These are phyloP conservation scores for Cyclocybe aegerita DNA, from an alignment of 768 basidiomycete species.

Conservation along the genomic window DNA sequence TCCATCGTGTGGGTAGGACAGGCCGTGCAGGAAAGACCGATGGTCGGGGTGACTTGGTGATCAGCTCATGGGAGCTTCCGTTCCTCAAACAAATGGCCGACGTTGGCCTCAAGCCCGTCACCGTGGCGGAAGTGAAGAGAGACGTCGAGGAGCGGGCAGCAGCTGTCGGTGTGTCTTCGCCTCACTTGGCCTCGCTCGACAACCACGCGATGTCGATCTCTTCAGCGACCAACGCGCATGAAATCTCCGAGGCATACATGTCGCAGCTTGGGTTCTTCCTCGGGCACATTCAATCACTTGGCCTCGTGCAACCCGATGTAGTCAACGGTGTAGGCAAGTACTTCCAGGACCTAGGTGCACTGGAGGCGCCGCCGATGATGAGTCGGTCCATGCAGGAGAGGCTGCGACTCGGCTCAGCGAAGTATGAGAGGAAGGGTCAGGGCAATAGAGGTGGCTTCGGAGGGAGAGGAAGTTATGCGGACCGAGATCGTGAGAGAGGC, in stretches of 20 bases:
- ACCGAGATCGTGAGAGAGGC: no score
- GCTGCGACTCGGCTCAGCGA: no score
- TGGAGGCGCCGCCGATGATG: no score
- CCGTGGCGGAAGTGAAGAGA: slow-evolving; percentile 34
- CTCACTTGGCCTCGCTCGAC: slow-evolving; percentile 1
- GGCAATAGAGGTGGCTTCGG: no score
- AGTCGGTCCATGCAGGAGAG: no score
- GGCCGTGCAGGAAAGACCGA: slow-evolving; percentile 60
- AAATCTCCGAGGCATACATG: slow-evolving; percentile 11
- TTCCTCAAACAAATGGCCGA: slow-evolving; percentile 63
- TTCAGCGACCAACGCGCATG: neutral
- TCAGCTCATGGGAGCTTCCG: slow-evolving; percentile 76
- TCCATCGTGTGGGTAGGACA: slow-evolving; percentile 85
- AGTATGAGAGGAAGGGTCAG: no score
- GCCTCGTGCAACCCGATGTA: no score
- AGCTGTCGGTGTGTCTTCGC: neutral
- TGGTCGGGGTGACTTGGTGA: slow-evolving; percentile 77
- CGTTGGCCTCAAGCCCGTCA: slow-evolving; percentile 67
- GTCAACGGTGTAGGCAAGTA: no score
- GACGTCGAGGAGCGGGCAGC: slow-evolving; percentile 12
- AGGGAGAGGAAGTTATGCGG: no score
- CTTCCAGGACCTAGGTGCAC: no score
- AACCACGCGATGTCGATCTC: neutral
- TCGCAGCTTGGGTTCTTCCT: slow-evolving; percentile 25
- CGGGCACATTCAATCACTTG: slow-evolving; percentile 6